A percentile compares a stretch with the other conserved stretches of the same genome.
Evolutionary conservation across 139 green algal genomes (phyloP).

Genomic region (Nannochloris sp.): DNA sequence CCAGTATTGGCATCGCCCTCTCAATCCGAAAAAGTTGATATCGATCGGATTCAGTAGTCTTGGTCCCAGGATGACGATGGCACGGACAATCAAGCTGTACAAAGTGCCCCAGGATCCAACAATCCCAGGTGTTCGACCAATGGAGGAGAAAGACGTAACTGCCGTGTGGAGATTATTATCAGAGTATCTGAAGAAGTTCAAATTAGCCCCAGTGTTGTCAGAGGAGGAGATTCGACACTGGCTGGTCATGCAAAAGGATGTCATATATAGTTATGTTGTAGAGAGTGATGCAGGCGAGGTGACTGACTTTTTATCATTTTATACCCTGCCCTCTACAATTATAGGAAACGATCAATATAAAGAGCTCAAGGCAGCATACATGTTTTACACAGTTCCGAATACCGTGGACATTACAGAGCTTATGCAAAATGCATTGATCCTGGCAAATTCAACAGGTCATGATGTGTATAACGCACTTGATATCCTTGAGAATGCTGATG

Average conservation of each 20-base stretch:
- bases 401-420: conserved; percentile 37
- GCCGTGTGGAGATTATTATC: conserved; percentile 62
- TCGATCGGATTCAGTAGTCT: conserved; percentile 74
- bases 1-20: conserved; percentile 91
- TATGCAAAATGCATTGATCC: conserved; percentile 80
- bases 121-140: conserved; percentile 70
- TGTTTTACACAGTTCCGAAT: conserved; percentile 82
- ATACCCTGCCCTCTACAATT: conserved; percentile 84
- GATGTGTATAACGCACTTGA: conserved; percentile 99
- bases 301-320: conserved; percentile 91
- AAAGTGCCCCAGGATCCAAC: conserved; percentile 64
- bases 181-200: conserved; percentile 60
- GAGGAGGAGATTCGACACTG: conserved; percentile 85
- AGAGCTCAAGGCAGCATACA: conserved; percentile 84
- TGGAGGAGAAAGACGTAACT: conserved; percentile 57
- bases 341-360: conserved; percentile 78
- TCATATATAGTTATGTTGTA: conserved; percentile 87
- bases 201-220: conserved; percentile 55
- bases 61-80: conserved; percentile 85
- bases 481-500: conserved; percentile 64
- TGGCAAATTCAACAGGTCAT: conserved; percentile 62
- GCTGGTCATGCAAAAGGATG: conserved; percentile 50
- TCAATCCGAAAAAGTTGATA: conserved; percentile 97
- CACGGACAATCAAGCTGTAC: conserved; percentile 90
- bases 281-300: conserved; percentile 50